These are phyloP conservation scores for Boletus reticuloceps DNA, from an alignment of 768 basidiomycete species.

Conservation along the genomic window DNA sequence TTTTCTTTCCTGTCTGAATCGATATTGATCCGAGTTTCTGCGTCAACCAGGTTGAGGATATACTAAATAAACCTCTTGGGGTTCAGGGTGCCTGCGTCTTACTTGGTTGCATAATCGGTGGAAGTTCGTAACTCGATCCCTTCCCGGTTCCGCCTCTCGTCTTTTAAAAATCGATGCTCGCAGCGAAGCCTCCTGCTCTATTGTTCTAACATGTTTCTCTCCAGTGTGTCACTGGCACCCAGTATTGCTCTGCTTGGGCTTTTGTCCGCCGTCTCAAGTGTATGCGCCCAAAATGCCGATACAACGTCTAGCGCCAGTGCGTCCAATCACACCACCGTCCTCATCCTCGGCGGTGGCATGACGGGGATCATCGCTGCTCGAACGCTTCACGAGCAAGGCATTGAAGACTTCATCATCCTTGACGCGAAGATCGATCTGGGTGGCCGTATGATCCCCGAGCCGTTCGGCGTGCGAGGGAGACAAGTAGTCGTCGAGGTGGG, in stretches of 20 bases:
- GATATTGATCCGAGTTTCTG: no score
- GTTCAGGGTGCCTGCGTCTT: no score
- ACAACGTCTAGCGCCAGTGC: not conserved
- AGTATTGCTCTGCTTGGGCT: conserved; percentile 4
- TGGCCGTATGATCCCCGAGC: conserved; percentile 52
- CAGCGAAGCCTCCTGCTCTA: not conserved
- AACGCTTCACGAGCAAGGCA: conserved; percentile 50
- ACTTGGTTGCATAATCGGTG: no score
- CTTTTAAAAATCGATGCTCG: not conserved
- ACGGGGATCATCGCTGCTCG: conserved; percentile 67
- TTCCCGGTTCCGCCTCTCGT: not conserved
- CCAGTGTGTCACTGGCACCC: not conserved
- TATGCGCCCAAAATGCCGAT: conserved; percentile 11
- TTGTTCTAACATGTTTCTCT: conserved; percentile 12
- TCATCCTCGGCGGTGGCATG: conserved; percentile 67
- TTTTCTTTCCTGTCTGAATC: no score
- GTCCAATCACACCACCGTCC: conserved; percentile 34
- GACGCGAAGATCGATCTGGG: conserved; percentile 59
- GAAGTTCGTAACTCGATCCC: no score
- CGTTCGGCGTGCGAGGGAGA: conserved; percentile 40
- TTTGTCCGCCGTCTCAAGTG: not conserved
- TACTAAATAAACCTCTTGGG: no score
- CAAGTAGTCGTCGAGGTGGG: conserved; percentile 52
- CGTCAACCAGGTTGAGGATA: no score
- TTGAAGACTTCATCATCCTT: conserved; percentile 57